phyloP scores from a whole-genome alignment of 345 rosid genomes.

The Kernera saxatilis region DNA sequence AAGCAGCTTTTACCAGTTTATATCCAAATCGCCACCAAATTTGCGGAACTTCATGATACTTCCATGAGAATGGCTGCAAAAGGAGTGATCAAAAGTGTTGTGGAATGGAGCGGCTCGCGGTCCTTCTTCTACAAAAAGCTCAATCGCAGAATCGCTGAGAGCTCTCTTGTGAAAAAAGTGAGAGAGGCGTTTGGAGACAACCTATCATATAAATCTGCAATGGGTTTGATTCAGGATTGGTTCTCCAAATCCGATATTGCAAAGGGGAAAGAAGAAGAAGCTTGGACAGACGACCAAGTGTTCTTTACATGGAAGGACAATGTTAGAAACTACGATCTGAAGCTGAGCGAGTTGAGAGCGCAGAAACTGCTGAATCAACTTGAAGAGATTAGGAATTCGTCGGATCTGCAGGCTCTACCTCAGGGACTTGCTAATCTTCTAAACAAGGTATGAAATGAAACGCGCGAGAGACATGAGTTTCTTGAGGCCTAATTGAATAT shows the following conservation, averaged over 20 bases:
- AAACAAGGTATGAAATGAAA: slow-evolving; percentile 53
- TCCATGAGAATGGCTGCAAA: slow-evolving; percentile 94
- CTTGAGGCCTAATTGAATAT: neutral
- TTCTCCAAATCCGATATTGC: slow-evolving; percentile 53
- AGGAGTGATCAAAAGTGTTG: slow-evolving; percentile 80
- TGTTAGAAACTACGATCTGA: slow-evolving; percentile 44
- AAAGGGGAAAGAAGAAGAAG: slow-evolving; percentile 40
- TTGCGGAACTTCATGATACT: slow-evolving; percentile 90
- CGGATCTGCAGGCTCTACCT: slow-evolving; percentile 77
- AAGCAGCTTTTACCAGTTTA: slow-evolving; percentile 81
- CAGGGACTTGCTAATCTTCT: slow-evolving; percentile 80
- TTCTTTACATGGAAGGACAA: slow-evolving; percentile 78
- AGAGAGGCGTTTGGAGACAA: slow-evolving; percentile 61
- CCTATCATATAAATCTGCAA: slow-evolving; percentile 53
- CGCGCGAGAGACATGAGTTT: neutral
- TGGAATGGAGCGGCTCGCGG: slow-evolving; percentile 70
- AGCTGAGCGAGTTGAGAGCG: slow-evolving; percentile 59
- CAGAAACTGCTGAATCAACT: slow-evolving; percentile 68
- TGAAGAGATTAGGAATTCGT: slow-evolving; percentile 55
- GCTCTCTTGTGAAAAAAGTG: slow-evolving; percentile 48
- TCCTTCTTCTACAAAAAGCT: slow-evolving; percentile 65
- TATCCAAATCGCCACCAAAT: slow-evolving; percentile 87
- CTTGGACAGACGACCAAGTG: slow-evolving; percentile 69
- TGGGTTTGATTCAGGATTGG: slow-evolving; percentile 65
- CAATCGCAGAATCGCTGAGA: slow-evolving; percentile 62